Evolutionary conservation across 768 basidiomycete species (phyloP).

Genomic region (Leccinum pellstonianum): DNA sequence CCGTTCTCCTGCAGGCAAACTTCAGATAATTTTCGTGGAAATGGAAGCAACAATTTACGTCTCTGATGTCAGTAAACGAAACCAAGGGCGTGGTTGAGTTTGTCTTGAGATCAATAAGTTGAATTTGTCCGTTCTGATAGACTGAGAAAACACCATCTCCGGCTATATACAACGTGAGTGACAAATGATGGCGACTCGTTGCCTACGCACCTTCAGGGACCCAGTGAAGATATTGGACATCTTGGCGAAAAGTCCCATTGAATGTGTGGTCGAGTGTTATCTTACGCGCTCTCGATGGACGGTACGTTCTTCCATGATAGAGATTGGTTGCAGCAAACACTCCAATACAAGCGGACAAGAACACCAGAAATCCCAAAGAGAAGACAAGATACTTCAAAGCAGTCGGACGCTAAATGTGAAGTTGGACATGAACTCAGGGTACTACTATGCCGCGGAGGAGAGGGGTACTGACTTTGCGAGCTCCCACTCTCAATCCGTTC

Average conservation of each 20-base stretch:
- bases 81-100: slow-evolving; percentile 68
- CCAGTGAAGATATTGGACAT: slow-evolving; percentile 64
- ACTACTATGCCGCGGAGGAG: neutral
- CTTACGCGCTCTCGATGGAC: slow-evolving; percentile 54
- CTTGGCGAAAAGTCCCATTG: slow-evolving; percentile 78
- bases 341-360: slow-evolving; percentile 67
- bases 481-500: slow-evolving; percentile 36
- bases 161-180: slow-evolving; percentile 48
- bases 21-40: slow-evolving; percentile 1
- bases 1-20: slow-evolving; percentile 50
- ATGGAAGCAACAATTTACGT: slow-evolving; percentile 44
- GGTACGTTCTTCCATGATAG: slow-evolving; percentile 59
- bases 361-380: slow-evolving; percentile 56
- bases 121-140: slow-evolving; percentile 59
- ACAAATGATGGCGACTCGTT: neutral
- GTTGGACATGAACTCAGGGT: slow-evolving; percentile 9
- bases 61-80: slow-evolving; percentile 53
- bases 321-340: slow-evolving; percentile 67
- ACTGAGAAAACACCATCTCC: slow-evolving; percentile 91
- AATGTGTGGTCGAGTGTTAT: slow-evolving; percentile 89
- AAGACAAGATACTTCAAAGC: slow-evolving; percentile 64
- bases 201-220: slow-evolving; percentile 77
- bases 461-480: slow-evolving; percentile 34
- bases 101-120: slow-evolving; percentile 77
- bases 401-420: slow-evolving; percentile 40